phyloP scores from a whole-genome alignment of 1,139 yeast species.

The Meyerozyma smithsonii region DNA sequence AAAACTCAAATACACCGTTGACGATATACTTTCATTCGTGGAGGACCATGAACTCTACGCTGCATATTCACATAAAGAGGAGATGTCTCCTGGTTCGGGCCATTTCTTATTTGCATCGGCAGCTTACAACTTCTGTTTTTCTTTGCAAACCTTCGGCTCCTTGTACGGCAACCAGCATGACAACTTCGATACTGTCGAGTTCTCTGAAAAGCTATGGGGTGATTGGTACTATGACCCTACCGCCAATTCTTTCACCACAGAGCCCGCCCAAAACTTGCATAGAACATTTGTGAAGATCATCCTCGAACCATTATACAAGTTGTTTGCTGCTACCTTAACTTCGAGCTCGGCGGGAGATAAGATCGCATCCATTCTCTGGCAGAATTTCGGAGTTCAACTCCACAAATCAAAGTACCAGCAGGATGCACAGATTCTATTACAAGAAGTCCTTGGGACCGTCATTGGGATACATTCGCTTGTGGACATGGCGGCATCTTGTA shows the following conservation, averaged over 20 bases:
- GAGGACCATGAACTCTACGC: slow-evolving; percentile 20
- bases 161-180: slow-evolving; percentile 37
- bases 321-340: slow-evolving; percentile 59
- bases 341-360: slow-evolving; percentile 41
- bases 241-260: slow-evolving; percentile 38
- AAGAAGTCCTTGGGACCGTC: slow-evolving; percentile 47
- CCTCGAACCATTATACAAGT: slow-evolving; percentile 75
- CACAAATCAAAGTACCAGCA: slow-evolving; percentile 34
- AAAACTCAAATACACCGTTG: slow-evolving; percentile 61
- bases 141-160: slow-evolving; percentile 58
- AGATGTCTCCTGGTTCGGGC: slow-evolving; percentile 56
- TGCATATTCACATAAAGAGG: slow-evolving; percentile 23
- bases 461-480: slow-evolving; percentile 55
- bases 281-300: slow-evolving; percentile 68
- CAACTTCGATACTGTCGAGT: slow-evolving; percentile 33
- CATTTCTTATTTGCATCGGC: slow-evolving; percentile 77
- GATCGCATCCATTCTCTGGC: slow-evolving; percentile 35
- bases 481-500: slow-evolving; percentile 35
- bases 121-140: slow-evolving; percentile 57
- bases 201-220: slow-evolving; percentile 72
- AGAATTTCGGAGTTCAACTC: slow-evolving; percentile 42
- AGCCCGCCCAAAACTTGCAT: slow-evolving; percentile 7
- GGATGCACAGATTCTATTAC: slow-evolving; percentile 58
- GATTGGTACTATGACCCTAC: slow-evolving; percentile 50
- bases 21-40: slow-evolving; percentile 56